Evolutionary conservation across 73 alveolate genomes (phyloP).

Genomic region (Tetrahymena borealis): DNA sequence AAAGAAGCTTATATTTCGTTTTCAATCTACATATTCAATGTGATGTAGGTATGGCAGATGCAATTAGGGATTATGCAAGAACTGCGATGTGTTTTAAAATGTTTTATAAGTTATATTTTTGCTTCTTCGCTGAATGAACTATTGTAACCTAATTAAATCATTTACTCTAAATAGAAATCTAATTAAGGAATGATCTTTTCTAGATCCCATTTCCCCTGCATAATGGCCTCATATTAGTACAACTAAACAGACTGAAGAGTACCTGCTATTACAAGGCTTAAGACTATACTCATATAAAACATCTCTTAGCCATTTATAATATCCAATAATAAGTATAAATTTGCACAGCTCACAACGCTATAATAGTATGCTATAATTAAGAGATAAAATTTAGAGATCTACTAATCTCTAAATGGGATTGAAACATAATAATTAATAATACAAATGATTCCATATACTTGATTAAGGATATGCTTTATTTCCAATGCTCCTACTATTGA

Average conservation of each 20-base stretch:
- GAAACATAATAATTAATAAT: neutral
- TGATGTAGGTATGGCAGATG: neutral
- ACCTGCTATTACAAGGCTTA: neutral
- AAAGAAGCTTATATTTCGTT: neutral
- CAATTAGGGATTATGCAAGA: neutral
- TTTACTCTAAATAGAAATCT: neutral
- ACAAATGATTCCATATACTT: neutral
- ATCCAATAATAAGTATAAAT: neutral
- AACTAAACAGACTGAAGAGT: neutral
- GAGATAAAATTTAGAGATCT: neutral
- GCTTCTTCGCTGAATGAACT: neutral
- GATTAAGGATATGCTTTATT: neutral
- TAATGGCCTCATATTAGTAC: neutral
- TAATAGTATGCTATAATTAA: neutral
- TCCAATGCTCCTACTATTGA: neutral
- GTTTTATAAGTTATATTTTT: neutral
- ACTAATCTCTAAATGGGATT: neutral
- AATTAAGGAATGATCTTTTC: neutral
- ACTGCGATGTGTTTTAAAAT: neutral
- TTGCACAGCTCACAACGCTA: neutral
- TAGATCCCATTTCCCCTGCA: neutral
- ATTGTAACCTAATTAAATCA: neutral
- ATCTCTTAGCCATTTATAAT: neutral
- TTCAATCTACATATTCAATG: neutral
- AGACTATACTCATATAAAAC: neutral